Evolutionary conservation across 2,329 filamentous ascomycete genomes (phyloP).

Genomic region (Colletotrichum lini): DNA sequence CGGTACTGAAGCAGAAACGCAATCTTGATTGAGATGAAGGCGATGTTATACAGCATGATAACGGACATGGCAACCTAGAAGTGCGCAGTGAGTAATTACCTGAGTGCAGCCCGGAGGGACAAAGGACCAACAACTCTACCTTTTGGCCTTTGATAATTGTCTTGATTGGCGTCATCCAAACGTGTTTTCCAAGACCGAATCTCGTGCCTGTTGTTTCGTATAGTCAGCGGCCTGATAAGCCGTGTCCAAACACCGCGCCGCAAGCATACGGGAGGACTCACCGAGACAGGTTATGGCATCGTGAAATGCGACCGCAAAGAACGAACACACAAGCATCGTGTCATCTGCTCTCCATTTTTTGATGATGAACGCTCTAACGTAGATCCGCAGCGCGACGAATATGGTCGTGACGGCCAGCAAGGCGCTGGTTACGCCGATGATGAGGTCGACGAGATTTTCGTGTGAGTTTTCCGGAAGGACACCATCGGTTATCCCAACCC

Average conservation of each 20-base stretch:
- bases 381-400: constrained; percentile 37
- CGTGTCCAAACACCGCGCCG: no score
- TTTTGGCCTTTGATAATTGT: constrained; percentile 25
- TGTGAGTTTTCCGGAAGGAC: neutral
- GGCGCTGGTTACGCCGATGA: constrained; percentile 15
- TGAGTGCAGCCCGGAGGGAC: no score
- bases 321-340: constrained; percentile 19
- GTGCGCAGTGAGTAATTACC: constrained; percentile 27
- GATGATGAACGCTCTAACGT: constrained; percentile 46
- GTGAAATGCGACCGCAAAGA: constrained; percentile 37
- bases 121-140: neutral
- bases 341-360: constrained; percentile 48
- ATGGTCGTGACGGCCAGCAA: constrained; percentile 3
- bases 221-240: neutral
- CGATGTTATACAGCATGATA: constrained; percentile 50
- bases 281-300: constrained; percentile 37
- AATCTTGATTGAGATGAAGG: constrained; percentile 51
- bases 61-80: constrained; percentile 46
- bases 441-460: constrained; percentile 1
- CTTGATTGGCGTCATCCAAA: neutral
- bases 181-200: constrained; percentile 44
- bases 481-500: neutral
- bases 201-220: constrained; percentile 3
- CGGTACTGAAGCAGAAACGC: constrained; percentile 56
- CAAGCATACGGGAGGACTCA: constrained; percentile 16